Percentiles rank a stretch among this genome's conserved stretches.
Evolutionary conservation across 495 filamentous ascomycete genomes (phyloP).

Genomic region (Trichocladium antarcticum): DNA sequence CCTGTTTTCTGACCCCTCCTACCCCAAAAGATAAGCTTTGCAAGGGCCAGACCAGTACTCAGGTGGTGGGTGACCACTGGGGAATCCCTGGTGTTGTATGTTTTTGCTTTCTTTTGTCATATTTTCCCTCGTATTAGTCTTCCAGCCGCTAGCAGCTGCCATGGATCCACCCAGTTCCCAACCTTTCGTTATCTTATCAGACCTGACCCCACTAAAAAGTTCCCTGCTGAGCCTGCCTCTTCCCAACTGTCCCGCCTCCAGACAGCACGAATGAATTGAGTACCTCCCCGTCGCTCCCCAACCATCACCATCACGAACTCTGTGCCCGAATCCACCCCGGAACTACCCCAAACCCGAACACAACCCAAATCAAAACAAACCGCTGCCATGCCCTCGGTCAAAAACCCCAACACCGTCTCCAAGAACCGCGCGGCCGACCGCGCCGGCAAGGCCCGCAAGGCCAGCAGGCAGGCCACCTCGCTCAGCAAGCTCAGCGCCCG

Average conservation of each 20-base stretch:
- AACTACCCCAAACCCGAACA: not conserved
- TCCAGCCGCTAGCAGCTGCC: not conserved
- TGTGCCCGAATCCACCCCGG: not conserved
- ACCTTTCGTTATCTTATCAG: no score
- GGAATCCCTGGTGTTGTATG: no score
- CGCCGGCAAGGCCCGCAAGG: conserved; percentile 22
- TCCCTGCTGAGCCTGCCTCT: not conserved
- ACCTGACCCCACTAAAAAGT: not conserved
- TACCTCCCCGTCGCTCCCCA: no score
- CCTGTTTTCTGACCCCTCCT: no score
- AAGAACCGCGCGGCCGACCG: conserved; percentile 32
- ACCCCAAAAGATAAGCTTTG: no score
- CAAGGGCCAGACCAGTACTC: no score
- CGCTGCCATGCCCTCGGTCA: conserved; percentile 32
- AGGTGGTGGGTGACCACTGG: no score
- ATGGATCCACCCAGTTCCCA: not conserved
- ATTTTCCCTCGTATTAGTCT: no score
- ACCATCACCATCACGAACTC: no score
- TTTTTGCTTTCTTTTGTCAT: no score
- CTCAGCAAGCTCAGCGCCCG: not conserved
- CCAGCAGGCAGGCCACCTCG: conserved; percentile 18
- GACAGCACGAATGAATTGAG: not conserved
- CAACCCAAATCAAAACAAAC: not conserved
- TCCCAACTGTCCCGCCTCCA: no score
- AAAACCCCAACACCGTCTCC: conserved; percentile 39